Evolutionary conservation across 345 rosid species (phyloP), one percentile per base, ranked within the genome.

Genomic region (Microcos paniculata): DNA sequence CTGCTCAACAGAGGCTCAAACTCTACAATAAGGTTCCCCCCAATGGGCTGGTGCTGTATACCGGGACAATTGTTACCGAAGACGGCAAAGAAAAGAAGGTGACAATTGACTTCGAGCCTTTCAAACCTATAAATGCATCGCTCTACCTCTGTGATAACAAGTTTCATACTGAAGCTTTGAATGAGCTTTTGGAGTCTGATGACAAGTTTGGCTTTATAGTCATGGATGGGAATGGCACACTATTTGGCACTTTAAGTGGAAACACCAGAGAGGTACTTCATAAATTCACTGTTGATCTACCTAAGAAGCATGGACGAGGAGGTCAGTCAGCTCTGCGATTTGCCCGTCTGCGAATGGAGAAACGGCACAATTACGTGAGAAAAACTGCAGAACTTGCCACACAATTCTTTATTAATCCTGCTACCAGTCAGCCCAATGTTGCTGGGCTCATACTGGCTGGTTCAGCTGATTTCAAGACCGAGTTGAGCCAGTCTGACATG

Each of bases 361-460:
- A 94, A 77, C 93, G 94, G 9, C 97, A 92, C 75, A 92, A 94
- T 72, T 92, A 92, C 79, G 98, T 94, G 21, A 88, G 98, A 84
- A 94, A 92, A 83, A 94, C 98, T 1, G 96, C 98, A 13, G 98
- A 94, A 80, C 94, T 94, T 76, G 98, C 98, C 66, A 94, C 97
- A 2, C 98, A 94, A 84, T 92, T 90, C 78, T 92, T 73, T 76
- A 89, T 94, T 75, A 94, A 92, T 69, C 96, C 98, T 21, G 84
- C 96, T 75, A 90, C 98, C 38, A 92, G 97, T 82, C 98, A 94
- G 82, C 98, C 98, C 13, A 94, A 94, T 72, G 98, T 94, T 62
- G 42, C 98, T 2, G 98, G 98, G 38, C 74, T 94, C 45, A 94
- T 94, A 11, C 97, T 94, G 71, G 98, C 97, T 81, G 98, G 98